Conservation (phyloP, 1,284 basidiomycete genomes). For the Paramarasmius palmivorus region DNA sequence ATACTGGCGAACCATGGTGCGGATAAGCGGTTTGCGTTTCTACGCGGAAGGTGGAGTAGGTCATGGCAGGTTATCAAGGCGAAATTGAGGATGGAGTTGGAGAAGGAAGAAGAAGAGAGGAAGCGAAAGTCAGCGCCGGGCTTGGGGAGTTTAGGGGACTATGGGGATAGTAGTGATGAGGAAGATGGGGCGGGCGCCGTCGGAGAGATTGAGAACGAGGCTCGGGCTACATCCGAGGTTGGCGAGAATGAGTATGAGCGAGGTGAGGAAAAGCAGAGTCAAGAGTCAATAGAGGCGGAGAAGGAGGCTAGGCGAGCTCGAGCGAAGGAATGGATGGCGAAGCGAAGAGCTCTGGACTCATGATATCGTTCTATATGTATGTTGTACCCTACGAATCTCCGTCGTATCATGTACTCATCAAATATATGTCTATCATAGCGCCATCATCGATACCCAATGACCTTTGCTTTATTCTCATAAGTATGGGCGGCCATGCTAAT, state of each 20-base stretch:
- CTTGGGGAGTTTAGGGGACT: conserved; percentile 55
- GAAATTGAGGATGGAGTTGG: conserved; percentile 36
- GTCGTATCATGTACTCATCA: no score
- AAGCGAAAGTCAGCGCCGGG: conserved; percentile 31
- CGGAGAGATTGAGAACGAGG: conserved; percentile 12
- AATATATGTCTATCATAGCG: no score
- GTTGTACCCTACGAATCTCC: no score
- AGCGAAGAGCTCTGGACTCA: conserved; percentile 25
- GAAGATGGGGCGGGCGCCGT: conserved; percentile 24
- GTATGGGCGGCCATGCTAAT: no score
- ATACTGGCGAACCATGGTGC: conserved; percentile 82
- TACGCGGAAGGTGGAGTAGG: conserved; percentile 70
- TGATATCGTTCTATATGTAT: no score
- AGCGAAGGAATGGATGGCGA: conserved; percentile 57
- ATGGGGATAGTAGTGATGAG: conserved; percentile 56
- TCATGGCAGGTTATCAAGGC: conserved; percentile 59
- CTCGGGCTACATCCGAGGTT: neutral
- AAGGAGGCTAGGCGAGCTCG: conserved; percentile 52
- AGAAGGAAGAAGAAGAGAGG: conserved; percentile 30
- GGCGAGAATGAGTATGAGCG: conserved; percentile 2
- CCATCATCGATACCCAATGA: no score
- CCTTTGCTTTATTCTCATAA: no score
- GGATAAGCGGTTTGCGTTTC: conserved; percentile 74
- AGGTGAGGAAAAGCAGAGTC: conserved; percentile 1
- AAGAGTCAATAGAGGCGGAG: conserved; percentile 25